Evolutionary conservation across 2,329 filamentous ascomycete genomes (phyloP).

Genomic region (Zymoseptoria passerinii): DNA sequence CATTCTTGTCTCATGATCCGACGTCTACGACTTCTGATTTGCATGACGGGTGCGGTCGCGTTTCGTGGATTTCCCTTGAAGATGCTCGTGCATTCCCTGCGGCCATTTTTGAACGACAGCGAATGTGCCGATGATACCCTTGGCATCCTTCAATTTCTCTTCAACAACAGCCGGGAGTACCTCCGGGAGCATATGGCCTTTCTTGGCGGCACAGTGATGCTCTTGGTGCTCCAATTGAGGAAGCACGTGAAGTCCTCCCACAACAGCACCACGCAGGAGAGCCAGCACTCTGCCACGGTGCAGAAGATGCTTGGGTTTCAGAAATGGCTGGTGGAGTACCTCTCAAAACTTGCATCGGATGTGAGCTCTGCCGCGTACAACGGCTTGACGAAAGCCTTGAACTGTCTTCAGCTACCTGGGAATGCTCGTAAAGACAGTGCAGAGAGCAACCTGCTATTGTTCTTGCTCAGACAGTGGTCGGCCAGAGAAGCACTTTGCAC

Average conservation of each 20-base stretch:
- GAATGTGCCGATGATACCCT: constrained; percentile 88
- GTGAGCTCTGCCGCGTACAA: background rate
- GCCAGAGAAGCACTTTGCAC: constrained; percentile 58
- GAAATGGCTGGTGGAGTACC: constrained; percentile 64
- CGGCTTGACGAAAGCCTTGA: constrained; percentile 14
- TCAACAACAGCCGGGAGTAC: constrained; percentile 58
- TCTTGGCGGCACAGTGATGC: constrained; percentile 69
- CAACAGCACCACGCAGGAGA: constrained; percentile 75
- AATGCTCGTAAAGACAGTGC: constrained; percentile 60
- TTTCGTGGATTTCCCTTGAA: constrained; percentile 74
- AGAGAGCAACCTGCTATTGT: constrained; percentile 73
- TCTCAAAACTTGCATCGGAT: constrained; percentile 38
- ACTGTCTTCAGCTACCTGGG: constrained; percentile 55
- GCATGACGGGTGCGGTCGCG: constrained; percentile 65
- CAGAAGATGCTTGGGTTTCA: constrained; percentile 69
- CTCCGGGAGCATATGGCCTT: constrained; percentile 61
- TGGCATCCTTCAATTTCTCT: constrained; percentile 76
- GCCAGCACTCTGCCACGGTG: constrained; percentile 69
- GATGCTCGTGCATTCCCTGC: constrained; percentile 76
- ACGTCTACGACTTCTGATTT: constrained; percentile 74
- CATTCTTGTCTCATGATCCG: constrained; percentile 80
- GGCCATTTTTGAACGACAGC: constrained; percentile 68
- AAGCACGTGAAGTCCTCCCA: constrained; percentile 30
- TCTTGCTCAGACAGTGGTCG: constrained; percentile 66
- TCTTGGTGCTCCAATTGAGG: constrained; percentile 68